These are phyloP conservation scores for Metschnikowia kunwiensis DNA, from an alignment of 805 yeast genomes.

Conservation along the genomic window DNA sequence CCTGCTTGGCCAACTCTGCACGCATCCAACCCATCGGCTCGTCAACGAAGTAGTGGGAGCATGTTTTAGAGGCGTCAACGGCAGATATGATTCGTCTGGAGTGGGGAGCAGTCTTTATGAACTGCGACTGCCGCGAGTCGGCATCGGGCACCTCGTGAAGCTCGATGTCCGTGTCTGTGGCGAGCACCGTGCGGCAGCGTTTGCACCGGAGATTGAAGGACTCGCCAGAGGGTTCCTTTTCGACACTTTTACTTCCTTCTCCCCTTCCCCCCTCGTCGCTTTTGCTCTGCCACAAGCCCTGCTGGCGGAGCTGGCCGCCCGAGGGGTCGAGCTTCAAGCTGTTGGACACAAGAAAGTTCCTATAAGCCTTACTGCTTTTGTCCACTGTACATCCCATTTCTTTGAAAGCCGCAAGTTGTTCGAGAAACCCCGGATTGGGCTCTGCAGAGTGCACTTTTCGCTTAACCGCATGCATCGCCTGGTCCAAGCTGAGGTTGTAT, in stretches of 20 bases:
- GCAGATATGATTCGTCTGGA: slow-evolving; percentile 58
- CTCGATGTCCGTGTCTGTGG: slow-evolving; percentile 58
- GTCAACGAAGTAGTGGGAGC: slow-evolving; percentile 75
- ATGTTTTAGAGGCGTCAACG: slow-evolving; percentile 53
- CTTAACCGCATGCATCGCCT: slow-evolving; percentile 73
- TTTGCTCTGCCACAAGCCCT: slow-evolving; percentile 11
- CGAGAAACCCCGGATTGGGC: slow-evolving; percentile 73
- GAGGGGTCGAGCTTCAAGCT: slow-evolving; percentile 20
- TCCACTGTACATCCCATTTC: slow-evolving; percentile 30
- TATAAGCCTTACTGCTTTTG: slow-evolving; percentile 22
- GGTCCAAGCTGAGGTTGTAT: slow-evolving; percentile 52
- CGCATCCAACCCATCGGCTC: slow-evolving; percentile 96
- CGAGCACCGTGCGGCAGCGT: slow-evolving; percentile 72
- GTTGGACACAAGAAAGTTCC: slow-evolving; percentile 25
- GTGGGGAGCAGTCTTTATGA: slow-evolving; percentile 60
- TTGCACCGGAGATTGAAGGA: slow-evolving; percentile 60
- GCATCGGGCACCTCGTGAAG: slow-evolving; percentile 65
- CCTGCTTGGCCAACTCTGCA: slow-evolving; percentile 65
- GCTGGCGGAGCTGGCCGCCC: slow-evolving; percentile 12
- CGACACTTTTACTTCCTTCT: neutral
- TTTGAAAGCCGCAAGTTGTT: slow-evolving; percentile 67
- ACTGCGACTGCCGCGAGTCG: slow-evolving; percentile 62
- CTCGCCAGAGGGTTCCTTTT: neutral
- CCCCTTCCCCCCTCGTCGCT: neutral
- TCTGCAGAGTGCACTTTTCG: slow-evolving; percentile 56